These are phyloP conservation scores for Fusarium beomiforme DNA, from an alignment of 2,329 filamentous ascomycete species.

Conservation along the genomic window DNA sequence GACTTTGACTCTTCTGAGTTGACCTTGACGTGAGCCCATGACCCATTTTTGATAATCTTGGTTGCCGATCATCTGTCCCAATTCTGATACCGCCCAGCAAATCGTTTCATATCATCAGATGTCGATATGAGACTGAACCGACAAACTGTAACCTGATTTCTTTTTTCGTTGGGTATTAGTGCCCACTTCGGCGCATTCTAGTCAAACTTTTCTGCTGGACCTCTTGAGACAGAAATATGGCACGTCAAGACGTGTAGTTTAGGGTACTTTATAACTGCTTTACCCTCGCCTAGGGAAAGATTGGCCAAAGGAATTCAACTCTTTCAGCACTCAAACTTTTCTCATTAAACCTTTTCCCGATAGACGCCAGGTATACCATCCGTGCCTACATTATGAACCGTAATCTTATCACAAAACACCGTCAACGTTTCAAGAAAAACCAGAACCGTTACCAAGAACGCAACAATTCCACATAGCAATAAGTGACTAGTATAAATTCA, in stretches of 20 bases:
- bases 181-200: not conserved
- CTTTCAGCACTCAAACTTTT: conserved; percentile 22
- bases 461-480: not conserved
- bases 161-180: conserved; percentile 2
- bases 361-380: conserved; percentile 35
- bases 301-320: not conserved
- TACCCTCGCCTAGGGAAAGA: not conserved
- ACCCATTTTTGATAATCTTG: conserved; percentile 31
- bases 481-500: not conserved
- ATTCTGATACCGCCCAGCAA: not conserved
- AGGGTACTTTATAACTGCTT: not conserved
- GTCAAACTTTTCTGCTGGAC: not conserved
- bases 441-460: not conserved
- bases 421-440: not conserved
- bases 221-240: not conserved
- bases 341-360: conserved; percentile 1
- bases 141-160: not conserved
- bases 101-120: not conserved
- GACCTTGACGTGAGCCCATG: conserved; percentile 11
- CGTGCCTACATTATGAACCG: conserved; percentile 6
- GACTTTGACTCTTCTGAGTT: not conserved
- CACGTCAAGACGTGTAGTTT: not conserved
- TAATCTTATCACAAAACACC: conserved; percentile 2
- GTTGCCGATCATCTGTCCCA: conserved; percentile 1
- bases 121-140: not conserved